Evolutionary conservation across 2,329 filamentous ascomycete species (phyloP).

Genomic region (Canariomyces notabilis): DNA sequence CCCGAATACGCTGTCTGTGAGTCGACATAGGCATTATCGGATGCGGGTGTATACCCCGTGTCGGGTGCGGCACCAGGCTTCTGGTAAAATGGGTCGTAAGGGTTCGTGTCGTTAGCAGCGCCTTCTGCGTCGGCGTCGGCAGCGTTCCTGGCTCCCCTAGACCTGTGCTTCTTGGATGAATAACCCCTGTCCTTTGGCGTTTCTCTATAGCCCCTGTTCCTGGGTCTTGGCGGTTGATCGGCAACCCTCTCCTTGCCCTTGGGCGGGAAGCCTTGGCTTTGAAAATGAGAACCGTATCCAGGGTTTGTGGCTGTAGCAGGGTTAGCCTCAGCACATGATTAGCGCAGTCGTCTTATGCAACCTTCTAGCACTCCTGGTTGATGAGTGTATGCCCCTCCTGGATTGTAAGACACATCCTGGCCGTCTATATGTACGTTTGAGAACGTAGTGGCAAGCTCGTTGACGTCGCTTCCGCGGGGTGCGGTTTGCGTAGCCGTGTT

Average conservation of each 20-base stretch:
- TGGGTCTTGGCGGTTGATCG: not conserved
- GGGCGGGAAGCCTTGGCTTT: not conserved
- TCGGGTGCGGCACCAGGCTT: not conserved
- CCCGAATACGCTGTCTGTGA: not conserved
- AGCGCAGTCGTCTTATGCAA: too few relatives aligned
- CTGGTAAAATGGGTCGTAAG: not conserved
- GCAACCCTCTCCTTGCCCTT: slow-evolving; percentile 2
- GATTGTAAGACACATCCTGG: slow-evolving; percentile 7
- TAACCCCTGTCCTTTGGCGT: not conserved
- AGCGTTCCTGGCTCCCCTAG: not conserved
- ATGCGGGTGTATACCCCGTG: not conserved
- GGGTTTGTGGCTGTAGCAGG: too few relatives aligned
- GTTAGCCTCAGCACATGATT: too few relatives aligned
- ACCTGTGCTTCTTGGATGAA: slow-evolving; percentile 1
- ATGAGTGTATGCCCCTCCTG: slow-evolving; percentile 6
- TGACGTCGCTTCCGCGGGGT: slow-evolving; percentile 10
- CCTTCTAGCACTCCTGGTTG: not conserved
- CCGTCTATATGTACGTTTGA: slow-evolving; percentile 1
- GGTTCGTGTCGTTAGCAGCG: not conserved
- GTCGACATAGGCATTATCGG: not conserved
- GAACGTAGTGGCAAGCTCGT: slow-evolving; percentile 5
- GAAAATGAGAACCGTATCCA: too few relatives aligned
- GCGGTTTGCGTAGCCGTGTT: not conserved
- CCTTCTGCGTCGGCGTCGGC: not conserved
- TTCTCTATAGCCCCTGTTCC: not conserved